Percentiles rank a stretch among this genome's conserved stretches.
phyloP scores from a whole-genome alignment of 345 rosid species.

The Pelargonium nanum region DNA sequence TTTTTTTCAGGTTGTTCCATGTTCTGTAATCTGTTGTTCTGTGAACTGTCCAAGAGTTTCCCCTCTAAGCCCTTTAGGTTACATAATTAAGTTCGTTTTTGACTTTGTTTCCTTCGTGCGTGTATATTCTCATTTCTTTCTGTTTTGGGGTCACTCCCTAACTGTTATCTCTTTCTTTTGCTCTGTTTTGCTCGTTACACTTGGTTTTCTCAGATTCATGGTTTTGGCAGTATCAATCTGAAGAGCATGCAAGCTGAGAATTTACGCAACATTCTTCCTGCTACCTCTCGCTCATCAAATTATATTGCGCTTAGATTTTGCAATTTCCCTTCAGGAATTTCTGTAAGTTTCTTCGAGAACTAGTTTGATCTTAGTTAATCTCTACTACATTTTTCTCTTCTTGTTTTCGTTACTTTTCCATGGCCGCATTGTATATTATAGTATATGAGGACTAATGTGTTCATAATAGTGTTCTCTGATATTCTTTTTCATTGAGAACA shows the following conservation, averaged over 20 bases:
- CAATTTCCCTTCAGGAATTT: constrained; percentile 42
- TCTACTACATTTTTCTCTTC: not conserved
- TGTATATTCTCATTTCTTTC: too few relatives aligned
- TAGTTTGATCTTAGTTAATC: not conserved
- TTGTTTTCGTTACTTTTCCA: not conserved
- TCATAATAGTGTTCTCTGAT: not conserved
- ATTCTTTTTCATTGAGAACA: not conserved
- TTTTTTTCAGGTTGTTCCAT: too few relatives aligned
- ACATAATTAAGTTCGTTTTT: not conserved
- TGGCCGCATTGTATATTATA: not conserved
- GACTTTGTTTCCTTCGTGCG: not conserved
- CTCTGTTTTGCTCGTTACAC: constrained; percentile 13
- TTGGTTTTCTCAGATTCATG: constrained; percentile 60
- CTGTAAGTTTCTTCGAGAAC: constrained; percentile 45
- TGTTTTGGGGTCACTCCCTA: constrained; percentile 6
- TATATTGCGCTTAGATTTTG: constrained; percentile 70
- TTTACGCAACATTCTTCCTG: constrained; percentile 69
- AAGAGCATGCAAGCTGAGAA: constrained; percentile 90
- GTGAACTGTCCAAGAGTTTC: too few relatives aligned
- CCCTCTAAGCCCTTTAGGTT: not conserved
- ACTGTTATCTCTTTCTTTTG: constrained; percentile 13
- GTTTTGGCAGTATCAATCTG: constrained; percentile 95
- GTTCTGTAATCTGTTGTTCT: too few relatives aligned
- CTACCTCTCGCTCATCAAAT: constrained; percentile 82
- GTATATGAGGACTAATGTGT: not conserved